Evolutionary conservation across 2,329 filamentous ascomycete genomes (phyloP), one percentile per base, ranked within the genome.

Genomic region (Colletotrichum spaethianum): DNA sequence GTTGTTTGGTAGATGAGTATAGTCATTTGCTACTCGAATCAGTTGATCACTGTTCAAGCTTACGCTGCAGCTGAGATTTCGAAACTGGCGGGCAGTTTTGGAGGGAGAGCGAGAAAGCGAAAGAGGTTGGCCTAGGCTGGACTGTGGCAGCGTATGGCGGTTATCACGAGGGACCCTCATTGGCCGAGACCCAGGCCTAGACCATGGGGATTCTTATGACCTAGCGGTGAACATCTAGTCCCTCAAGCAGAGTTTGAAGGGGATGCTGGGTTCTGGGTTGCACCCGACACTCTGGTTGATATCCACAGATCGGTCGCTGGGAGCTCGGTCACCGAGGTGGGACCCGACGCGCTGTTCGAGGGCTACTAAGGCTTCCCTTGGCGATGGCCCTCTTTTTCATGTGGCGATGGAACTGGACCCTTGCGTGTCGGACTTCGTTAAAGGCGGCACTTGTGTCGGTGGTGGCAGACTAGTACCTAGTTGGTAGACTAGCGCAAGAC

Each of bases 301-400:
- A 50, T 31, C 56, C 52, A 28, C 31, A 40, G 36, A 44, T 53
- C 61, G 67, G 67, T 44, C 28, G 61, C 42, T 42, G 60, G 67
- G 67, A 40, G 40, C 33, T 70, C 68, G 63, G 67, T 11, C 46
- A 38, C 67, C 63, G 59, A 36, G 60, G 38, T 62, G 63, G 67
- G 40, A 42, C 28, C 31, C 23, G 16, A 14, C 31, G 28, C 42
- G 6, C 26, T 46, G 16, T 23, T 5, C 36, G 9, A 6, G n/a
- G 14, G 28, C 31, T 28, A 16, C 31, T 28, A 16, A 8, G 12
- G 14, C 18, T 7, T 40, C 23, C 66, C 50, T n/a, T 42, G 33
- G 44, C 55, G 4, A n/a, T 20, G 56, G n/a, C 28, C 36, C 62
- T 60, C 23, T 12, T 40, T 60, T 23, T 48, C 46, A 52, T 59